Base-by-base conservation (phyloP, 345 rosid species). In the Acer negundo region DNA sequence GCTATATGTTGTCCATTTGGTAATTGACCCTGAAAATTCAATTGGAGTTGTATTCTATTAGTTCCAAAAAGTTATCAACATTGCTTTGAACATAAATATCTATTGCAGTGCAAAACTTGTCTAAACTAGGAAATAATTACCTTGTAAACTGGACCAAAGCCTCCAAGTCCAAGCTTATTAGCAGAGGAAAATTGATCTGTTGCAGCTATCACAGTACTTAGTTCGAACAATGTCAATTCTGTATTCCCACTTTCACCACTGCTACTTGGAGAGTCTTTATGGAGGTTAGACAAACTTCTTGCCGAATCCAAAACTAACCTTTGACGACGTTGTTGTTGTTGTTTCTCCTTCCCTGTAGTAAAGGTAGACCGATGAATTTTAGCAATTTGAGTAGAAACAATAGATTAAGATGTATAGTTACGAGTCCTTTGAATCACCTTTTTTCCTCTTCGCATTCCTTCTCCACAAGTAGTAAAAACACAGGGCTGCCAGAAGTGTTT, bases 121-220 rank as follows among this genome's bases (percentile, higher is more conserved):
- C 44, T 7, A 4, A 40, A 40, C 44, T 40, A 40, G 6, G 44
- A 40, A 7, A 40, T 15, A 23, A 49, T 23, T 75, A 83, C 85
- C 85, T 67, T 63, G 62, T 80, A 83, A n/a, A 80, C 81, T 19
- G 69, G 62, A 64, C 83, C 86, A 17, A 77, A 83, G 0, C 83
- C 83, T 0, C 83, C 83, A 56, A 38, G 65, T 7, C 83, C 81
- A 35, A 83, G 61, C 80, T 73, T 73, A 53, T 79, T 78, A 17
- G 67, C 67, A 24, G 42, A 10, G 16, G 83, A 74, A 73, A 83
- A 83, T 3, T 74, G 12, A 38, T 47, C 44, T 17, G 86, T 83
- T 26, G 86, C 86, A 69, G 65, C 28, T 31, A 63, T 61, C 22
- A 83, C 26, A 1, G 66, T 64, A 19, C 0, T 47, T 3, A 77